Evolutionary conservation across 176 grass and related monocot species (phyloP), one percentile per base, ranked within the genome.

Genomic region (Aegilops speltoides): DNA sequence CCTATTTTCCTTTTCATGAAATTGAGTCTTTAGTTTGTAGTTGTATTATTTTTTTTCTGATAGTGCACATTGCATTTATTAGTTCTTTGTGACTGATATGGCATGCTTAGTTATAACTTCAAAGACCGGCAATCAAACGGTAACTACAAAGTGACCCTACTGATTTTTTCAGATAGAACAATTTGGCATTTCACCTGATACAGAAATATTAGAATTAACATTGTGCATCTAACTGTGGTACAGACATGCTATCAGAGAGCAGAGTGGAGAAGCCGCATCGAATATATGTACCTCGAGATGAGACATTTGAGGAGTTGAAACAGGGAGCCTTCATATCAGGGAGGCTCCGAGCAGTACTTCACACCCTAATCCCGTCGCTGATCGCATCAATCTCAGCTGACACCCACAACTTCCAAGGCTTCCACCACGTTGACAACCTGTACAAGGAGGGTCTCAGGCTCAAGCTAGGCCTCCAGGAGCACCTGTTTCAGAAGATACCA

Each of bases 381-480:
- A 91, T 99, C 15, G 97, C 97, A n/a, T 90, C 94, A 37, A 93
- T 99, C 82, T 96, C 94, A 78, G 84, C 94, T 56, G 94, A 99
- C 1, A 96, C 82, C 52, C 97, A 99, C 65, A 91, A 77, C 85
- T 99, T 99, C 84, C 92, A 96, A 88, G 94, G 94, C 19, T 96
- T 99, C 84, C 97, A 99, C 83, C 97, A 96, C 52, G 89, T 99
- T 34, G 97, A 99, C 88, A 99, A 99, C 80, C 94, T 99, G 40
- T 99, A 99, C 69, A 99, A 99, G 87, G 97, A 99, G 36, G 97
- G 97, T 25, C 97, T 99, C 83, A 93, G 88, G 86, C 91, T 99
- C 61, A 99, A 96, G 80, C 80, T 99, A 9, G 97, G 97, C 72
- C 92, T 99, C 56, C 97, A 99, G 17, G 97, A 99, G 77, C 97